These are phyloP conservation scores for Rhodotorula paludigena DNA, from an alignment of 768 basidiomycete genomes.

Conservation along the genomic window DNA sequence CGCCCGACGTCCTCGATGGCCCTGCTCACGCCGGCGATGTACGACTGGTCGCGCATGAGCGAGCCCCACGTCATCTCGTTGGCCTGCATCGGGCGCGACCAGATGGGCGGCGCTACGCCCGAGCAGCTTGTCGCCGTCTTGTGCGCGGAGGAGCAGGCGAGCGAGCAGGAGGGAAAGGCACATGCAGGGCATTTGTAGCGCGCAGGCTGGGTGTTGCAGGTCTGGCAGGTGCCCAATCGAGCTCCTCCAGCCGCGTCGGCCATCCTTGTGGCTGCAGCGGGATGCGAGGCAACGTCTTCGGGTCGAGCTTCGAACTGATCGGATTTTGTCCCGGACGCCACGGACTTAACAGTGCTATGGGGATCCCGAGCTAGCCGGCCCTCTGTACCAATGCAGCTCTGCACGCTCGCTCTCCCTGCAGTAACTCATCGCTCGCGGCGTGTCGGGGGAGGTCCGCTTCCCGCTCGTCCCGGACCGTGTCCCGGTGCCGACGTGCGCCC, in stretches of 20 bases:
- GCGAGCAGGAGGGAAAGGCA: conserved; percentile 33
- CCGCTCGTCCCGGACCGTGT: neutral
- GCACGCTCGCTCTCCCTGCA: too few species aligned
- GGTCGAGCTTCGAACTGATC: too few species aligned
- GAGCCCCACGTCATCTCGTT: conserved; percentile 37
- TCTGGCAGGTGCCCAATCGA: conserved; percentile 22
- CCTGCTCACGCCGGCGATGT: conserved; percentile 33
- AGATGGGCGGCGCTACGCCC: conserved; percentile 32
- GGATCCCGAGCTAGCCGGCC: too few species aligned
- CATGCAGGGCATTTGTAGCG: conserved; percentile 38
- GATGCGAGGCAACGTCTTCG: too few species aligned
- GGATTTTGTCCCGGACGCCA: too few species aligned
- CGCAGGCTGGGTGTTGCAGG: conserved; percentile 18
- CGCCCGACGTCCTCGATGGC: conserved; percentile 26
- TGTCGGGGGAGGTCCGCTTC: too few species aligned
- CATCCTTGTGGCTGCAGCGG: neutral
- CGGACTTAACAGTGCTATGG: too few species aligned
- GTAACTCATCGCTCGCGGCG: too few species aligned
- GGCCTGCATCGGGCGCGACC: conserved; percentile 12
- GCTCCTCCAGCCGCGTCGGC: neutral
- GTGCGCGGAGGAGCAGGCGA: conserved; percentile 35
- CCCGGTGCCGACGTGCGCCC: too few species aligned
- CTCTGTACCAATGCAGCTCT: too few species aligned
- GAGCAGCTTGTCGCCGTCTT: conserved; percentile 21
- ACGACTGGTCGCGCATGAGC: conserved; percentile 37